phyloP scores from a whole-genome alignment of 2,329 filamentous ascomycete genomes.

The Parascedosporium putredinis region DNA sequence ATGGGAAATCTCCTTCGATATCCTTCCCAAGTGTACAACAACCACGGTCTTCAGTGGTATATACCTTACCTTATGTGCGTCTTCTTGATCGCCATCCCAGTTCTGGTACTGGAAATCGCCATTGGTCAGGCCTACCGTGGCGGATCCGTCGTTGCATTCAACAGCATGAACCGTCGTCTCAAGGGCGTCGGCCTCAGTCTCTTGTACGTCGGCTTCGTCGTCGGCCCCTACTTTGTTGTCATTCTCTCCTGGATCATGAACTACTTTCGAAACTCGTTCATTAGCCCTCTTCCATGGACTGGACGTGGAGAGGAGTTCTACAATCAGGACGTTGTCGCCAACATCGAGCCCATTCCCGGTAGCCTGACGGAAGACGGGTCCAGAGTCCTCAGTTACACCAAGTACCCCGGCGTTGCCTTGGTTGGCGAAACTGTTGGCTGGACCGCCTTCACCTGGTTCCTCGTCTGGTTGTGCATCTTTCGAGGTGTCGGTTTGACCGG shows the following conservation, averaged over 20 bases:
- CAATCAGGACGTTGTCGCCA: conserved; percentile 35
- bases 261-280: conserved; percentile 46
- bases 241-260: conserved; percentile 49
- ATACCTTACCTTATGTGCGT: conserved; percentile 46
- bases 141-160: conserved; percentile 43
- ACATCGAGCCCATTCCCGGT: conserved; percentile 30
- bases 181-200: conserved; percentile 43
- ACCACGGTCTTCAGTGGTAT: conserved; percentile 50
- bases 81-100: conserved; percentile 44
- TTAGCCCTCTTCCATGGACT: conserved; percentile 43
- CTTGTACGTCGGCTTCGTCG: conserved; percentile 41
- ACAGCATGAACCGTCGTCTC: conserved; percentile 40
- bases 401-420: conserved; percentile 34
- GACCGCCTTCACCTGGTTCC: conserved; percentile 48
- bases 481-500: conserved; percentile 47
- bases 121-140: conserved; percentile 58
- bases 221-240: conserved; percentile 46
- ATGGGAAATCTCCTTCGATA: conserved; percentile 49
- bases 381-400: conserved; percentile 30
- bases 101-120: conserved; percentile 49
- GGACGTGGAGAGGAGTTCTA: conserved; percentile 41
- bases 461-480: conserved; percentile 50
- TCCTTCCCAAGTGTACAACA: conserved; percentile 49
- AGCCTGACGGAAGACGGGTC: conserved; percentile 25
- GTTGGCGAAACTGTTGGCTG: conserved; percentile 48